Evolutionary conservation across 2,329 filamentous ascomycete species (phyloP).

Genomic region (Cercospora sp.): DNA sequence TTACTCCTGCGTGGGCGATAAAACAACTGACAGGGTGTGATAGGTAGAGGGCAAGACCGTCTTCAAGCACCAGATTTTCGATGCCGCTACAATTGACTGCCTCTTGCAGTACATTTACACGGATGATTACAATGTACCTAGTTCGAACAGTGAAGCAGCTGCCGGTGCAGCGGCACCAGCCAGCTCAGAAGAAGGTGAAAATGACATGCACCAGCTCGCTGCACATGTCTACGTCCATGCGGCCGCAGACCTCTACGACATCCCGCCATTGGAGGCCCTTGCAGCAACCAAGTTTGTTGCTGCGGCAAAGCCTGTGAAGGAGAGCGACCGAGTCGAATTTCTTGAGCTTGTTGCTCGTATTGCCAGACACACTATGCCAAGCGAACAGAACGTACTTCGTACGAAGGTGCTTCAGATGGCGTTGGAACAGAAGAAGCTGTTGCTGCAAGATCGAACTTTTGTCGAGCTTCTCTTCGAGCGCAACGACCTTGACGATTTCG

Average conservation of each 20-base stretch:
- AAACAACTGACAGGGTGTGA: too few relatives aligned
- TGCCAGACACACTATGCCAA: not conserved
- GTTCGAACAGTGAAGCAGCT: too few relatives aligned
- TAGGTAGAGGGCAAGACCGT: too few relatives aligned
- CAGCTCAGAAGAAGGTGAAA: too few relatives aligned
- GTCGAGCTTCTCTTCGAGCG: not conserved
- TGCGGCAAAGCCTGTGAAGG: not conserved
- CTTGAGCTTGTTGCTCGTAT: not conserved
- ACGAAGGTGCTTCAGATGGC: slow-evolving; percentile 2
- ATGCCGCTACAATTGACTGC: too few relatives aligned
- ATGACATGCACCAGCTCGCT: not conserved
- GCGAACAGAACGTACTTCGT: not conserved
- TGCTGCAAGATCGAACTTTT: not conserved
- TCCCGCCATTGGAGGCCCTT: slow-evolving; percentile 12
- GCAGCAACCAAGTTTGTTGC: slow-evolving; percentile 16
- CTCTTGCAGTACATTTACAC: too few relatives aligned
- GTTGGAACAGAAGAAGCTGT: not conserved
- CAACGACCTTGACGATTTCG: slow-evolving; percentile 8
- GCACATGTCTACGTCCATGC: slow-evolving; percentile 21
- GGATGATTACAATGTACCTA: too few relatives aligned
- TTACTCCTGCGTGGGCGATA: too few relatives aligned
- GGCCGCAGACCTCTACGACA: slow-evolving; percentile 19
- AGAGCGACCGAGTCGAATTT: not conserved
- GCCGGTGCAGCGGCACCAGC: too few relatives aligned
- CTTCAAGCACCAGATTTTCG: too few relatives aligned